phyloP scores from a whole-genome alignment of 2,329 filamentous ascomycete species.

The Penicillium sp. region DNA sequence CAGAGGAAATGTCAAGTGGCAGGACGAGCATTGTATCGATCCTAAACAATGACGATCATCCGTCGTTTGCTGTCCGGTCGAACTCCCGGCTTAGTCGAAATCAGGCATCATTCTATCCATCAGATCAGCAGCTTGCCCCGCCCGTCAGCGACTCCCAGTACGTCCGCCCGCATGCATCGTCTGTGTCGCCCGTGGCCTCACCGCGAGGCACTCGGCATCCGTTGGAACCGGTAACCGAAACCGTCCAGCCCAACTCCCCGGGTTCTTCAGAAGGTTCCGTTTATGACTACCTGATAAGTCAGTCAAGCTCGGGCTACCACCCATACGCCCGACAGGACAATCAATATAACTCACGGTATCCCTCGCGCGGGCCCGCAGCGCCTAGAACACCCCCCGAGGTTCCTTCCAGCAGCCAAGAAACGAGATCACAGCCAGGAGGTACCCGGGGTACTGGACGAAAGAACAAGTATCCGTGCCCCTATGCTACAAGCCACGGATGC shows the following conservation, averaged over 20 bases:
- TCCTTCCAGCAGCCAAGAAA: constrained; percentile 24
- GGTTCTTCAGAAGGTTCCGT: constrained; percentile 34
- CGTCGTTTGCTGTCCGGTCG: constrained; percentile 45
- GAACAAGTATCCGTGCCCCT: constrained; percentile 65
- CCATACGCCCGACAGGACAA: constrained; percentile 29
- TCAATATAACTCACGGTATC: constrained; percentile 19
- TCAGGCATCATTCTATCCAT: constrained; percentile 23
- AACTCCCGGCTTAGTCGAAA: constrained; percentile 22
- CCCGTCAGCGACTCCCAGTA: constrained; percentile 20
- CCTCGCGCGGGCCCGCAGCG: constrained; percentile 22
- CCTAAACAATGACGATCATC: constrained; percentile 49
- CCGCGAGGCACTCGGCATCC: constrained; percentile 24
- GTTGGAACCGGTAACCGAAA: constrained; percentile 27
- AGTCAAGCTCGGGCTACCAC: constrained; percentile 23
- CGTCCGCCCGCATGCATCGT: constrained; percentile 17
- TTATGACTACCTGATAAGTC: constrained; percentile 31
- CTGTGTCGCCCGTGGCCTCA: constrained; percentile 27
- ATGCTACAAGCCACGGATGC: constrained; percentile 59
- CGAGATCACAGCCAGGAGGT: constrained; percentile 23
- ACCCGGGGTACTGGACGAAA: constrained; percentile 43
- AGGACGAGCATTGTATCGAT: constrained; percentile 43
- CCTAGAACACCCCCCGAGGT: constrained; percentile 25
- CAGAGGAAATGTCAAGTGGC: constrained; percentile 32
- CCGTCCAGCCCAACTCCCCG: constrained; percentile 28
- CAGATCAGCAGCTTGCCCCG: constrained; percentile 17